Conservation (phyloP, 2,329 filamentous ascomycete species). For the Ophiostoma triangulosporum region DNA sequence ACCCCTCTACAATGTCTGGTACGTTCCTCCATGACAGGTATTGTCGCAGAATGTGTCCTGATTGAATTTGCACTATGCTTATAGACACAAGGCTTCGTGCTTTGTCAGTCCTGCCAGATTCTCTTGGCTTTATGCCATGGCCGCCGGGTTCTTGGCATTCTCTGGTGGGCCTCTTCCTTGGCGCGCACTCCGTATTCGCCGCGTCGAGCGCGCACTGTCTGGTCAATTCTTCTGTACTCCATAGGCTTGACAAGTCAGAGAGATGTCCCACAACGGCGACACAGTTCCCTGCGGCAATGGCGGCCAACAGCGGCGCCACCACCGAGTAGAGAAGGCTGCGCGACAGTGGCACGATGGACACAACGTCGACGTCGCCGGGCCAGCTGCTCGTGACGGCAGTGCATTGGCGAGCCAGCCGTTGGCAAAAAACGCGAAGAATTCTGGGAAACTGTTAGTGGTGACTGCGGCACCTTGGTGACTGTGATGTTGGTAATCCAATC, state of each 20-base stretch:
- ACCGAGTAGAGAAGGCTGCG: slow-evolving; percentile 22
- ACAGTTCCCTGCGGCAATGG: slow-evolving; percentile 25
- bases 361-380: slow-evolving; percentile 20
- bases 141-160: no score
- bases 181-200: no score
- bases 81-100: no score
- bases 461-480: neutral
- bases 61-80: no score
- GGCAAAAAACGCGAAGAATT: slow-evolving; percentile 20
- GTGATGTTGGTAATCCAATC: neutral
- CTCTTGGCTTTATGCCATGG: no score
- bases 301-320: slow-evolving; percentile 20
- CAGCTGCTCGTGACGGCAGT: slow-evolving; percentile 27
- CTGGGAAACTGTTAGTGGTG: neutral
- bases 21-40: no score
- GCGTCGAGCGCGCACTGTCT: no score
- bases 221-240: no score
- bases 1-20: no score
- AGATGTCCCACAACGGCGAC: slow-evolving; percentile 18
- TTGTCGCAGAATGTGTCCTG: no score
- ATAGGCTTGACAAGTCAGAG: neutral
- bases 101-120: no score
- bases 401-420: slow-evolving; percentile 26
- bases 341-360: slow-evolving; percentile 20
- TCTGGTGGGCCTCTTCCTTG: no score